Evolutionary conservation across 2,329 filamentous ascomycete genomes (phyloP), one percentile per base, ranked within the genome.

Genomic region (Beauveria bassiana): DNA sequence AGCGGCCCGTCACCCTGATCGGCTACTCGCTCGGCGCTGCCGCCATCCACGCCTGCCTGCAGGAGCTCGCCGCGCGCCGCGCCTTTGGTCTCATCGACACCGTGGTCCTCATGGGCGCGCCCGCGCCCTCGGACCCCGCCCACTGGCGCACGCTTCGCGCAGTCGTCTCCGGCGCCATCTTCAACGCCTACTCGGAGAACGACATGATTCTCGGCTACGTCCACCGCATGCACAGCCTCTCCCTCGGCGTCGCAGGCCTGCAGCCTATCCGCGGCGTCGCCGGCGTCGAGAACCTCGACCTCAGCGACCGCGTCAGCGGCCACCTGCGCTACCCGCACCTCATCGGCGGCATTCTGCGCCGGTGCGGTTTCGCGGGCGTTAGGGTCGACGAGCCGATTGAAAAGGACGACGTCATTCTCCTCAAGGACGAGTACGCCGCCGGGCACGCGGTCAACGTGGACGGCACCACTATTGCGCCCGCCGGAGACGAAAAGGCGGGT

Each of bases 121-220:
- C 93, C 0, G 85, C 88, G 0, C 91, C 93, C 0, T 90, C 88
- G 0, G 83, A 88, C 50, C 74, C 83, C 0, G 80, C 80, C 1
- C 85, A 91, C 66, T 97, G 93, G 93, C 82, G 87, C 50, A 79
- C 84, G 43, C 85, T 96, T 66, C 85, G 91, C 34, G 85, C 84
- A 50, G 90, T 93, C 0, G 91, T 96, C 0, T 85, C 87, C 1
- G 92, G 93, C 2, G 84, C 89, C 62, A 81, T 96, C 8, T 88
- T 96, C 67, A 97, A 97, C 67, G 91, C 93, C 9, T 96, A 88
- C 74, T 93, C 90, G 1, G 86, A 88, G 58, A 93, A 95, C 63
- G 93, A 97, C 73, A 90, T 91, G 69, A 86, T 97, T 38, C 84
- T 97, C 1, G 92, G 86, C 1, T 93, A 96, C 70, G 78, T 96